Evolutionary conservation across 495 filamentous ascomycete species (phyloP).

Genomic region (Friedmanniomyces simplex): DNA sequence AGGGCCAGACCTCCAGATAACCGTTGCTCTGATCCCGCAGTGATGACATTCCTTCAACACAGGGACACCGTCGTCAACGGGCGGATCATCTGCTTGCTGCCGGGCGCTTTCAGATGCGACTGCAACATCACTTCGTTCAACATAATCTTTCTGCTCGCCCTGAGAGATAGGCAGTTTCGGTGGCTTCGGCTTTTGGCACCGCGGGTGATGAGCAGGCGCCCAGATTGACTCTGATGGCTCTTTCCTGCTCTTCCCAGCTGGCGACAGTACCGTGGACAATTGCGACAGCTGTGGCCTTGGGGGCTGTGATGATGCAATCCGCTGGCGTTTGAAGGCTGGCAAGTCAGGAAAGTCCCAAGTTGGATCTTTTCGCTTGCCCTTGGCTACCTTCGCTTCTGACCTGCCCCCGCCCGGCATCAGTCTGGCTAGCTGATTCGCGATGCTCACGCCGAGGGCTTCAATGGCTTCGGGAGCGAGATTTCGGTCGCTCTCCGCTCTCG

Average conservation of each 20-base stretch:
- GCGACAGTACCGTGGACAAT: background rate
- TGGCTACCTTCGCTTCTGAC: background rate
- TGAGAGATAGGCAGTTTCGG: background rate
- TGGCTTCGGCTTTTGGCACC: background rate
- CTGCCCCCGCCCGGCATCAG: conserved; percentile 2
- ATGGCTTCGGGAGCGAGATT: conserved; percentile 5
- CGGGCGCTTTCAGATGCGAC: background rate
- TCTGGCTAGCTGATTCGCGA: conserved; percentile 14
- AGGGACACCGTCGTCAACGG: background rate
- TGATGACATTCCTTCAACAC: conserved; percentile 9
- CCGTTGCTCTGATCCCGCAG: conserved; percentile 7
- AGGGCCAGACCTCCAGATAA: conserved; percentile 10
- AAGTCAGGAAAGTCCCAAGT: conserved; percentile 16
- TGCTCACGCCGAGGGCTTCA: conserved; percentile 11
- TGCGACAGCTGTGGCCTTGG: background rate
- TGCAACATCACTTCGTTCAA: background rate
- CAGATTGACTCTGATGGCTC: conserved; percentile 8
- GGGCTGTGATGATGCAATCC: background rate
- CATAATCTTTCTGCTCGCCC: too few relatives aligned
- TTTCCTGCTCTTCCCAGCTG: background rate
- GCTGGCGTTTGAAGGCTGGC: conserved; percentile 4
- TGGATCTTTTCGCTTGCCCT: background rate
- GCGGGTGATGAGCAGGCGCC: conserved; percentile 5
- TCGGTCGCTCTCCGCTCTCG: background rate
- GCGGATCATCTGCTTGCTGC: background rate